phyloP scores from a whole-genome alignment of 73 alveolate genomes.

The Paramecium tetraurelia region DNA sequence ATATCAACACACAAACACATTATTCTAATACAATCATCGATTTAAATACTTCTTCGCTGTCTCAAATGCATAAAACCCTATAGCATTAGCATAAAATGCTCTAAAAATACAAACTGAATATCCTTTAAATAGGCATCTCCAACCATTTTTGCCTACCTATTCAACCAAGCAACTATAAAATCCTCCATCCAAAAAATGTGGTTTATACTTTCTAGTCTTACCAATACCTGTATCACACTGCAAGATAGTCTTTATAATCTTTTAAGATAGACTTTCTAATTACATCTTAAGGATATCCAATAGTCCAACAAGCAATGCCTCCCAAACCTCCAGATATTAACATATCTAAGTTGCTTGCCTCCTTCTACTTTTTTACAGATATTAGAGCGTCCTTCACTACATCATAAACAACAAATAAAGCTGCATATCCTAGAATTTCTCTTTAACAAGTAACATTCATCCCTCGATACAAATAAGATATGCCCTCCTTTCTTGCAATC shows the following conservation, averaged over 20 bases:
- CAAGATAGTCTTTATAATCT: constrained; percentile 61
- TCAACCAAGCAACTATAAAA: constrained; percentile 57
- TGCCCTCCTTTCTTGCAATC: constrained; percentile 53
- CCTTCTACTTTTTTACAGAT: background rate
- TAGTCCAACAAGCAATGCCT: constrained; percentile 59
- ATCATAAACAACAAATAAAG: constrained; percentile 54
- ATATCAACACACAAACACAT: background rate
- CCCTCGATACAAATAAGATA: constrained; percentile 38
- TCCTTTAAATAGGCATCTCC: constrained; percentile 67
- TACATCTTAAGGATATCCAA: constrained; percentile 62
- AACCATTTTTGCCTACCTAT: constrained; percentile 53
- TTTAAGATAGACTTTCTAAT: background rate
- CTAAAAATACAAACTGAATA: constrained; percentile 67
- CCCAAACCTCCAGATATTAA: constrained; percentile 58
- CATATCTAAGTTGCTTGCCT: constrained; percentile 22
- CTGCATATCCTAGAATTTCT: constrained; percentile 58
- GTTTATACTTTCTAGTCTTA: background rate
- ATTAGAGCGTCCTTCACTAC: background rate
- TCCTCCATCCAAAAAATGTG: constrained; percentile 66
- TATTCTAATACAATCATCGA: background rate
- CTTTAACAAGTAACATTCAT: constrained; percentile 50
- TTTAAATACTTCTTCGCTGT: background rate
- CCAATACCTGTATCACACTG: constrained; percentile 56
- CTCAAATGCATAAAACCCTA: constrained; percentile 63
- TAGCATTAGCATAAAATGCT: constrained; percentile 62